These are phyloP conservation scores for Coniella lustricola DNA, from an alignment of 2,329 filamentous ascomycete species.

Conservation along the genomic window DNA sequence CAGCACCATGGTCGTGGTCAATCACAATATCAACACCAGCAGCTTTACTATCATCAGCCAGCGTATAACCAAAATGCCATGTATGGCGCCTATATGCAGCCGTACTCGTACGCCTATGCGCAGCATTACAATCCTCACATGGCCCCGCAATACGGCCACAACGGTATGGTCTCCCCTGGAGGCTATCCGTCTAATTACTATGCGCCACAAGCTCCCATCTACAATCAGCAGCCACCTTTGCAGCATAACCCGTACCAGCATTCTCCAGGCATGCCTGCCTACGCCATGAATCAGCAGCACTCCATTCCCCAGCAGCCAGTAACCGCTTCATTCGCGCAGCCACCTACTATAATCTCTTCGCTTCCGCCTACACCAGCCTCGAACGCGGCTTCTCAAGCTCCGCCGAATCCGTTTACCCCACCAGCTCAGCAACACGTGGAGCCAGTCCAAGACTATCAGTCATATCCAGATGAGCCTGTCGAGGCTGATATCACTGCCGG, in stretches of 20 bases:
- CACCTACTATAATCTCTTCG: constrained; percentile 32
- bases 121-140: constrained; percentile 30
- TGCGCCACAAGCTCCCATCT: constrained; percentile 41
- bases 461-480: background rate
- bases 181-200: constrained; percentile 42
- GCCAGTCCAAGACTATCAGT: background rate
- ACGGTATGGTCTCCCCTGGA: constrained; percentile 36
- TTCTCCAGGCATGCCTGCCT: constrained; percentile 27
- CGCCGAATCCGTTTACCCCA: constrained; percentile 32
- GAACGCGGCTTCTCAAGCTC: constrained; percentile 37
- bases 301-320: background rate
- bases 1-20: constrained; percentile 16
- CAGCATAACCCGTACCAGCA: constrained; percentile 49
- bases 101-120: constrained; percentile 45
- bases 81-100: constrained; percentile 44
- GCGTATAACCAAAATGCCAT: constrained; percentile 27
- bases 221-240: constrained; percentile 26
- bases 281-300: constrained; percentile 1
- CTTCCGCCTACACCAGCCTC: constrained; percentile 47
- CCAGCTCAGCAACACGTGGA: background rate
- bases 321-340: constrained; percentile 20
- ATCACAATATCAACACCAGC: constrained; percentile 24
- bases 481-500: background rate
- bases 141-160: constrained; percentile 54
- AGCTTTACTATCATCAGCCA: constrained; percentile 30